Percentiles rank a stretch among this genome's conserved stretches.
phyloP scores from a whole-genome alignment of 2,329 filamentous ascomycete genomes.

The Microcyclospora pomicola region DNA sequence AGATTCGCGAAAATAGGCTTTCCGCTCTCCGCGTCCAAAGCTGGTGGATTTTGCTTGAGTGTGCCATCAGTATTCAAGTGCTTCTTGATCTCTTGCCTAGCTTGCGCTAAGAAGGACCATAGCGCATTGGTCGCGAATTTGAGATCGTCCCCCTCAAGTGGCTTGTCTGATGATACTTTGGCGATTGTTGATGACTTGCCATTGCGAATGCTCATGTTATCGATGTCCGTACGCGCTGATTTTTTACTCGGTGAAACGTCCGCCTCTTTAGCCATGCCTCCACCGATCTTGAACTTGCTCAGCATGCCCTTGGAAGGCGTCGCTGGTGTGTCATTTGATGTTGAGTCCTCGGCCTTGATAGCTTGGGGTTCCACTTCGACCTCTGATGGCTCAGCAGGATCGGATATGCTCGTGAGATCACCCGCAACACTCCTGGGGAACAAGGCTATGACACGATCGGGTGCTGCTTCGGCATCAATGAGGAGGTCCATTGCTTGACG shows the following conservation, averaged over 20 bases:
- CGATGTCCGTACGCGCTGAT: conserved; percentile 41
- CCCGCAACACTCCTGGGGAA: conserved; percentile 79
- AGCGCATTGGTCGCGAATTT: conserved; percentile 69
- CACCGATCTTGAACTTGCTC: conserved; percentile 31
- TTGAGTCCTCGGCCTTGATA: conserved; percentile 14
- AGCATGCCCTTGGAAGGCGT: conserved; percentile 30
- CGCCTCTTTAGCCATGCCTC: conserved; percentile 32
- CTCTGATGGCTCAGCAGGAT: conserved; percentile 16
- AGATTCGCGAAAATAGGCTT: conserved; percentile 33
- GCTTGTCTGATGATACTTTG: conserved; percentile 38
- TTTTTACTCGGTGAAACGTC: conserved; percentile 47
- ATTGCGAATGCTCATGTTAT: conserved; percentile 39
- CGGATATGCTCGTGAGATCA: conserved; percentile 51
- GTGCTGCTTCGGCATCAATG: conserved; percentile 76
- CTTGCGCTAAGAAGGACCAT: conserved; percentile 77
- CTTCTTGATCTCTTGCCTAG: conserved; percentile 51
- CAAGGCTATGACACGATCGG: conserved; percentile 71
- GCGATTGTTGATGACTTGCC: conserved; percentile 21
- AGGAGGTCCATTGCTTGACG: conserved; percentile 80
- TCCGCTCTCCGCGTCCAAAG: conserved; percentile 26
- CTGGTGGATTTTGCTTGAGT: conserved; percentile 41
- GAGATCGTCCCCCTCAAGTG: conserved; percentile 68
- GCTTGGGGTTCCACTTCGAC: conserved; percentile 7
- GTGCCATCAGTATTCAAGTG: conserved; percentile 46
- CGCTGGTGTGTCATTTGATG: conserved; percentile 18